These are phyloP conservation scores for Sugiyamaella sp. DNA, from an alignment of 1,139 yeast genomes.

Conservation along the genomic window DNA sequence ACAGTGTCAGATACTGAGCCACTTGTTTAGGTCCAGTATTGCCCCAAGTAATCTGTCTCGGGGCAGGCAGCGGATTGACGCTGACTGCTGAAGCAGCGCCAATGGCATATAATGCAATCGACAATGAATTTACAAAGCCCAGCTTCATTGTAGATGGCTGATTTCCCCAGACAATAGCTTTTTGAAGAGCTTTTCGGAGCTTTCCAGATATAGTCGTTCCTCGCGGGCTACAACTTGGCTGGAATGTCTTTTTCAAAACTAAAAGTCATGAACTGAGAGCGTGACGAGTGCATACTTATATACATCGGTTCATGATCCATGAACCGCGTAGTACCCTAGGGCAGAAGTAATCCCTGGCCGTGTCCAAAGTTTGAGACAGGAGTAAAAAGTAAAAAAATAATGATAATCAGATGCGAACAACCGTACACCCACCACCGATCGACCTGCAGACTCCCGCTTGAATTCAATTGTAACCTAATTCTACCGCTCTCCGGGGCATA, in stretches of 20 bases:
- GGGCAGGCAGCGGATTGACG: constrained; percentile 36
- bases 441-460: not conserved
- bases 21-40: constrained; percentile 29
- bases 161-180: not conserved
- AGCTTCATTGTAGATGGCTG: constrained; percentile 1
- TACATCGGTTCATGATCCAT: not conserved
- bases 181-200: not conserved
- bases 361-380: not conserved
- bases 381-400: not conserved
- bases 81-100: constrained; percentile 25
- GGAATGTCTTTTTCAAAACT: no score
- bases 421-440: not conserved
- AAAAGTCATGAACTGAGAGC: no score
- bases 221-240: no score
- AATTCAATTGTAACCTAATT: no score
- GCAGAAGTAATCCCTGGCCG: not conserved
- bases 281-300: not conserved
- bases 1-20: constrained; percentile 23
- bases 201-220: no score
- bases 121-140: constrained; percentile 7
- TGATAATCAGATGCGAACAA: not conserved
- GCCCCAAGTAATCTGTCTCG: constrained; percentile 34
- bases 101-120: constrained; percentile 3
- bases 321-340: not conserved
- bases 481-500: no score